Percentiles rank a stretch among this genome's conserved stretches.
Evolutionary conservation across 805 yeast species (phyloP).

Genomic region (Starmera quercuum): DNA sequence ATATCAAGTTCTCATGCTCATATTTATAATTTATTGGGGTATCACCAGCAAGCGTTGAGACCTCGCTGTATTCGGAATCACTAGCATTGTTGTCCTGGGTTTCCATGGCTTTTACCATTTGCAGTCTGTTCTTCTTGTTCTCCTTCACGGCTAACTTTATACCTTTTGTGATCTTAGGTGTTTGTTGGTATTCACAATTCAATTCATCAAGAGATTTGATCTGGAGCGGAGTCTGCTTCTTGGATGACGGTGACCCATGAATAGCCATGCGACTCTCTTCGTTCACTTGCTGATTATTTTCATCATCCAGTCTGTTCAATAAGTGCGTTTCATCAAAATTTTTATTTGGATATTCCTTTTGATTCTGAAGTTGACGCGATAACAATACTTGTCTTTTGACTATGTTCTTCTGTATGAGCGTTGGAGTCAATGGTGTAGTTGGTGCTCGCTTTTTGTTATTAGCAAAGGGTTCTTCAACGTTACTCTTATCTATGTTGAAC

Average conservation of each 20-base stretch:
- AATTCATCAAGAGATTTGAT: constrained; percentile 1
- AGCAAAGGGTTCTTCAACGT: constrained; percentile 2
- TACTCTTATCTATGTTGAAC: not conserved
- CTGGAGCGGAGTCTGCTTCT: constrained; percentile 1
- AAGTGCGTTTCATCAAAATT: not conserved
- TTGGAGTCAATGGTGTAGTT: constrained; percentile 20
- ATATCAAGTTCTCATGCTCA: constrained; percentile 11
- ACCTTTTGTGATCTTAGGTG: constrained; percentile 18
- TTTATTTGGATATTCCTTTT: no score
- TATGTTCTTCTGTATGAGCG: constrained; percentile 15
- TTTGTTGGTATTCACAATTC: constrained; percentile 1
- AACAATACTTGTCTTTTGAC: constrained; percentile 16
- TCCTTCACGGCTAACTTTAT: constrained; percentile 20
- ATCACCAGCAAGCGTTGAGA: constrained; percentile 16
- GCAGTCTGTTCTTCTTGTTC: constrained; percentile 15
- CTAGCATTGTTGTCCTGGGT: constrained; percentile 7
- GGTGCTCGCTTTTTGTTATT: constrained; percentile 21
- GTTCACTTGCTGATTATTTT: not conserved
- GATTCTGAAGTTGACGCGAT: no score
- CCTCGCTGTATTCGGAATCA: constrained; percentile 20
- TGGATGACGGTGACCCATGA: constrained; percentile 15
- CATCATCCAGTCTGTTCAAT: not conserved
- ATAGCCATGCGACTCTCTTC: constrained; percentile 2
- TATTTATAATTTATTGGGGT: constrained; percentile 19
- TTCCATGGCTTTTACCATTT: constrained; percentile 8